These are phyloP conservation scores for Kwoniella dejecticola DNA, from an alignment of 768 basidiomycete species.

Conservation along the genomic window DNA sequence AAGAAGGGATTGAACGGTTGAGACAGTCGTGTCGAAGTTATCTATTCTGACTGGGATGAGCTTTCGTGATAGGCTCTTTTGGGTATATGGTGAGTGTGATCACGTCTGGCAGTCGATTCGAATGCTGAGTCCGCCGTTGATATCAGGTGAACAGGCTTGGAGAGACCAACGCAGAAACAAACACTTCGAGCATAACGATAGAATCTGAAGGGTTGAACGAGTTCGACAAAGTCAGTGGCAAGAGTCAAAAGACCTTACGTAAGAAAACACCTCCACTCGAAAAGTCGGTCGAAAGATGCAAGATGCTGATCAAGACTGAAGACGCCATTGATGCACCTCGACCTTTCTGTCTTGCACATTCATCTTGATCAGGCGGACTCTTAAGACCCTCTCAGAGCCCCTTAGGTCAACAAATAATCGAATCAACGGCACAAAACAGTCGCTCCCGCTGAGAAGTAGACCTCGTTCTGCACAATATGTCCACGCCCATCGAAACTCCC, in stretches of 20 bases:
- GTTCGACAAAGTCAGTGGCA: constrained; percentile 15
- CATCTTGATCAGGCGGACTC: too few species aligned
- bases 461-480: constrained; percentile 30
- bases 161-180: too few species aligned
- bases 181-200: too few species aligned
- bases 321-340: background rate
- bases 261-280: constrained; percentile 22
- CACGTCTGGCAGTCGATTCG: too few species aligned
- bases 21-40: background rate
- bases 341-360: too few species aligned
- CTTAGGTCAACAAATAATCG: background rate
- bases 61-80: too few species aligned
- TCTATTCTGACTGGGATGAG: too few species aligned
- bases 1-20: background rate
- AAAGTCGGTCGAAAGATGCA: constrained; percentile 12
- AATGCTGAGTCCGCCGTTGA: too few species aligned
- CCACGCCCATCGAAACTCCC: constrained; percentile 59
- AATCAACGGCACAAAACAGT: too few species aligned
- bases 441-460: background rate
- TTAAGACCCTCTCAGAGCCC: background rate
- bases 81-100: too few species aligned
- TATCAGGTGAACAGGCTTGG: too few species aligned
- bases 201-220: too few species aligned
- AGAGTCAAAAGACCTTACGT: constrained; percentile 4
- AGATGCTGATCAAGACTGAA: constrained; percentile 10